Evolutionary conservation across 176 grass and related monocot genomes (phyloP), one percentile per base, ranked within the genome.

Genomic region (Carex scoparia): DNA sequence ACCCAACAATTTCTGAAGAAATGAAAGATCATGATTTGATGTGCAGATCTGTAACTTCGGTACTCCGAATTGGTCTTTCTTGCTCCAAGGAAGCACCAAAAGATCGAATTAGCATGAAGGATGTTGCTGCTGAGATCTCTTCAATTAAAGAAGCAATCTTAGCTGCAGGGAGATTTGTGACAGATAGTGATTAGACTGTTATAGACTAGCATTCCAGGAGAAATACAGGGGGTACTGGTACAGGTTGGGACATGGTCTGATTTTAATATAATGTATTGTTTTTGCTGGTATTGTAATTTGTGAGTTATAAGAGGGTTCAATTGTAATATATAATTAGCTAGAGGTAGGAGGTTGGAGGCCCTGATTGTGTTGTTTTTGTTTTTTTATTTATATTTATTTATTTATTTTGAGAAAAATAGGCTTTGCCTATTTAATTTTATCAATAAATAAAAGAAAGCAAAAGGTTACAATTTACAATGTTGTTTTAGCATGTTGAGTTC

Each of bases 1-100:
- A 91, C 84, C 49, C 38, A 54, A 77, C 15, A 11, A 79, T 87
- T 73, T 81, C 69, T 23, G 79, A 61, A 42, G 79, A 81, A 23
- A 37, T 62, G 6, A 30, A 62, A 61, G 31, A 38, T 81, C 15
- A 40, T 23, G 23, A 23, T 61, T 62, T 62, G 15, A 62, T 62
- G 32, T 15, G 2, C 14, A 38, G 5, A 42, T 81, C 56, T 42
- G 59, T 8, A 19, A 23, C 14, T 81, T 58, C 59, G 27, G 7
- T 81, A 3, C 14, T 81, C 30, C 16, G 9, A 4, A 62, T 81
- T 61, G 79, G 79, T 1, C 56, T 81, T 11, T 81, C 9, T 58
- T 81, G 79, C 6, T 81, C 79, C 15, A 14, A 81, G 15, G 79
- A 81, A 62, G 54, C 56, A 27, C 56, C 55, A 18, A 58, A 62